Conservation (phyloP, 140 eudicot genomes). For the Anethum foeniculum region DNA sequence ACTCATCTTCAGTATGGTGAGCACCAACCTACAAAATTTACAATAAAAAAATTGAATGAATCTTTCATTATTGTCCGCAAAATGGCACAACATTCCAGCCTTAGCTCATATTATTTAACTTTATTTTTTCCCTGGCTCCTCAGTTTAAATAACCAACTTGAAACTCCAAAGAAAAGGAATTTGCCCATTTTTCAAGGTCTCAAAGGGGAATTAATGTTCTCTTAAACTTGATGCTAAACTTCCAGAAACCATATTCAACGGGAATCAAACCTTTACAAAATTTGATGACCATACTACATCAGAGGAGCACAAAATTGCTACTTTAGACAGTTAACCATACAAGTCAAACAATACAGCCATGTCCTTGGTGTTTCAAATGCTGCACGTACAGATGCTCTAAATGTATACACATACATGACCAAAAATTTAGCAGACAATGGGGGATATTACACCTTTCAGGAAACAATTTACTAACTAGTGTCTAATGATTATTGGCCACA, state of each 20-base stretch:
- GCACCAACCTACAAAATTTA: conserved; percentile 50
- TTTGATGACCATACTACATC: not conserved
- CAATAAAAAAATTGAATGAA: not conserved
- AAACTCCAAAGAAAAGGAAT: not conserved
- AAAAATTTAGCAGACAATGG: not conserved
- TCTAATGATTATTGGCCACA: not conserved
- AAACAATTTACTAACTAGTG: not conserved
- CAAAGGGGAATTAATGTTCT: not conserved
- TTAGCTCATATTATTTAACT: not conserved
- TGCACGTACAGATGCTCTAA: not conserved
- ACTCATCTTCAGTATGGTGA: conserved; percentile 69
- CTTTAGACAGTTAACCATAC: not conserved
- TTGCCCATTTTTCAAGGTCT: too few species aligned
- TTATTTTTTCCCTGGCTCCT: not conserved
- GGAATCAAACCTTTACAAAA: not conserved
- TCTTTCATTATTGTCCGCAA: not conserved
- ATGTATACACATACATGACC: not conserved
- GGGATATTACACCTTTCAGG: not conserved
- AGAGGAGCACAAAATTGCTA: not conserved
- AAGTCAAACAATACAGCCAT: not conserved
- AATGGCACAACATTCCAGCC: not conserved
- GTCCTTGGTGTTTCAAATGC: not conserved
- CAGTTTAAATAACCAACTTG: not conserved
- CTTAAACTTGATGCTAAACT: not conserved
- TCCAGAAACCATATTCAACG: not conserved